Percentiles rank a stretch among this genome's conserved stretches.
Evolutionary conservation across 2,329 filamentous ascomycete species (phyloP).

Genomic region (Dothideomycetidae sp.): DNA sequence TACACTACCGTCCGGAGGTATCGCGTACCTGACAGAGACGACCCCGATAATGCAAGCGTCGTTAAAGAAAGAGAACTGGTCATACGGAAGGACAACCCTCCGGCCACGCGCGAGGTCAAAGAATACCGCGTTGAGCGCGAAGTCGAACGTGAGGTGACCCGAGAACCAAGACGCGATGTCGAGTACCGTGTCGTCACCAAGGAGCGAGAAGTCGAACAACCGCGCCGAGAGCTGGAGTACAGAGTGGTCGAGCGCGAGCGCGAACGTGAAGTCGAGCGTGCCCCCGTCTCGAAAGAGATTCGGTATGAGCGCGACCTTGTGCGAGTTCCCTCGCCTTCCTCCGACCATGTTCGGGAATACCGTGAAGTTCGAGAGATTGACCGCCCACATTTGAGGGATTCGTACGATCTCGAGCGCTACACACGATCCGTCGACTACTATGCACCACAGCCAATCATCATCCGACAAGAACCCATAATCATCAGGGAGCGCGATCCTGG

Average conservation of each 20-base stretch:
- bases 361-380: slow-evolving; percentile 39
- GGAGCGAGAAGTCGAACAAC: slow-evolving; percentile 16
- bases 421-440: slow-evolving; percentile 40
- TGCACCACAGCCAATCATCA: slow-evolving; percentile 36
- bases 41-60: slow-evolving; percentile 20
- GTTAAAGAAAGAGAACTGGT: slow-evolving; percentile 35
- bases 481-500: slow-evolving; percentile 38
- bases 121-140: slow-evolving; percentile 27
- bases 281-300: slow-evolving; percentile 15
- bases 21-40: slow-evolving; percentile 34
- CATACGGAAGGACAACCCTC: slow-evolving; percentile 26
- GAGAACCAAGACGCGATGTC: slow-evolving; percentile 19
- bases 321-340: slow-evolving; percentile 27
- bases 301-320: slow-evolving; percentile 16
- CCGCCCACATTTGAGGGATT: slow-evolving; percentile 30
- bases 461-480: slow-evolving; percentile 41
- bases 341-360: slow-evolving; percentile 35
- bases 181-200: slow-evolving; percentile 21
- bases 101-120: slow-evolving; percentile 16
- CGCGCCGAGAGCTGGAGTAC: slow-evolving; percentile 23
- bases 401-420: slow-evolving; percentile 36
- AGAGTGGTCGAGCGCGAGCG: slow-evolving; percentile 23
- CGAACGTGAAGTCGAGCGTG: slow-evolving; percentile 21
- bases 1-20: slow-evolving; percentile 48
- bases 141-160: slow-evolving; percentile 18